Base-by-base conservation (phyloP, 2,329 filamentous ascomycete species). In the Claviceps fusiformis region DNA sequence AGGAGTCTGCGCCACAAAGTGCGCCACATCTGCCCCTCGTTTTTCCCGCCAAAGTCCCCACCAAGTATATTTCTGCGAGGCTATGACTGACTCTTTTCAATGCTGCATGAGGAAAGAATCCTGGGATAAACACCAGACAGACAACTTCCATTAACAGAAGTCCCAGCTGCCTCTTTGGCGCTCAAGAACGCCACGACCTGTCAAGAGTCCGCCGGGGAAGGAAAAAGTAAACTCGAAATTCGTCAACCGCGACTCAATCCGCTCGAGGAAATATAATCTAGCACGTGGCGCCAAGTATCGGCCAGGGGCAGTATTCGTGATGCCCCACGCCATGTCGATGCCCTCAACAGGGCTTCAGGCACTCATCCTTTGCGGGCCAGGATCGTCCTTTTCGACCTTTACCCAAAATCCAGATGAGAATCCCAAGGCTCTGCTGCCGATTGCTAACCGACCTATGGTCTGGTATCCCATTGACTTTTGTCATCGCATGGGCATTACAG, bases 401-500 rank as follows among this genome's bases (percentile, higher is more conserved):
- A 91, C 87, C 2, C 84, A 86, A 3, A 88, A 85, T 58, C 85
- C 87, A 5, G 83, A 86, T 70, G 85, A 91, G 65, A 84, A 87
- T 58, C 87, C 88, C 10, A 93, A 93, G 71, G 87, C 88, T 10
- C 78, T 93, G 27, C 72, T 93, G 8, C 88, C 88, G 6, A 86
- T 93, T 57, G 88, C 88, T 41, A 93, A 93, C 68, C 73, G 88
- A 61, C 88, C 88, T 1, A 93, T 93, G 88, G 85, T 93, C 49
- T 92, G 89, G 86, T 93, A 93, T 67, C 85, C 88, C 6, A 80
- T 93, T 45, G 87, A 92, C 63, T 92, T 89, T 72, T 92, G 87
- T 70, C 87, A 89, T 65, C 82, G 87, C 43, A 87, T 86, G 68
- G 87, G 88, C 61, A 81, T 91, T 60, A 87, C 84, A 64, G 77